Evolutionary conservation across 2,329 filamentous ascomycete genomes (phyloP).

Genomic region (Stagonosporopsis rhizophila): DNA sequence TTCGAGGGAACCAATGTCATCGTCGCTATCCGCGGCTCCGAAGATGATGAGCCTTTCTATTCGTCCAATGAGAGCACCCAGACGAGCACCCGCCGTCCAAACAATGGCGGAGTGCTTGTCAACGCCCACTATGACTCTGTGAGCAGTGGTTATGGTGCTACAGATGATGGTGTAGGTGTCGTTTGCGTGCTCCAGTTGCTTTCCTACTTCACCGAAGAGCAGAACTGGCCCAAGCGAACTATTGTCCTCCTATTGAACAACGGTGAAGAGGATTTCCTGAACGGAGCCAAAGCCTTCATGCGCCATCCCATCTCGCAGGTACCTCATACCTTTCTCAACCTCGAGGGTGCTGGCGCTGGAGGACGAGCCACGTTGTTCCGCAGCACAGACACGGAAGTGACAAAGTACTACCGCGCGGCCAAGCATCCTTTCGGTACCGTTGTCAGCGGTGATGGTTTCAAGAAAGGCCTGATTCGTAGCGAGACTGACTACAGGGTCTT

Average conservation of each 20-base stretch:
- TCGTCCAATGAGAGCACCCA: slow-evolving; percentile 60
- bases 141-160: slow-evolving; percentile 89
- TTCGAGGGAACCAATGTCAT: slow-evolving; percentile 94
- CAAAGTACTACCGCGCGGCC: slow-evolving; percentile 74
- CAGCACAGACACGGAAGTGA: slow-evolving; percentile 85
- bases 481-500: slow-evolving; percentile 92
- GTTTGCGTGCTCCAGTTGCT: slow-evolving; percentile 86
- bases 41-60: slow-evolving; percentile 72
- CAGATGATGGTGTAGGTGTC: slow-evolving; percentile 90
- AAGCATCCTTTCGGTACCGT: slow-evolving; percentile 84
- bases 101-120: slow-evolving; percentile 80
- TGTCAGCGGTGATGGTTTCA: slow-evolving; percentile 83
- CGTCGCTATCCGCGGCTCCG: slow-evolving; percentile 83
- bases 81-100: slow-evolving; percentile 53
- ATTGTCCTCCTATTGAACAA: slow-evolving; percentile 91
- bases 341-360: slow-evolving; percentile 93
- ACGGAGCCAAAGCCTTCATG: slow-evolving; percentile 84
- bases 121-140: slow-evolving; percentile 97
- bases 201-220: slow-evolving; percentile 76
- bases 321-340: slow-evolving; percentile 87
- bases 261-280: slow-evolving; percentile 90
- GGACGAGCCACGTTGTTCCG: slow-evolving; percentile 88
- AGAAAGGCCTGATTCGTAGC: slow-evolving; percentile 77
- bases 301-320: slow-evolving; percentile 82
- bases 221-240: slow-evolving; percentile 77